phyloP scores from a whole-genome alignment of 345 rosid species.

The Dovyalis caffra region DNA sequence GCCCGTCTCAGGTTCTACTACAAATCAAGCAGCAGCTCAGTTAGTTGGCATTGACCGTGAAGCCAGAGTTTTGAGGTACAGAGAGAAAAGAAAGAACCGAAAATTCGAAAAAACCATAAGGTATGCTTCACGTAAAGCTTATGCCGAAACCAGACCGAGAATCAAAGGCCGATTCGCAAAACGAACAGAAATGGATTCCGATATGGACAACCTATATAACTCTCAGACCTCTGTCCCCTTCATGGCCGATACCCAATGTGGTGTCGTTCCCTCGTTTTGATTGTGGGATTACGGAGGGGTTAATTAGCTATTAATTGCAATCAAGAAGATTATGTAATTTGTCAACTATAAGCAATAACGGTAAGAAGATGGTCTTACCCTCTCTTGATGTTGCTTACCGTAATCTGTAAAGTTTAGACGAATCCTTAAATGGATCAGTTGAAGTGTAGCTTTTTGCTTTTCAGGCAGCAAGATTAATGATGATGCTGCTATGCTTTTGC shows the following conservation, averaged over 20 bases:
- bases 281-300: not conserved
- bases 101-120: constrained; percentile 46
- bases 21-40: constrained; percentile 19
- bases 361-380: not conserved
- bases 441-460: not conserved
- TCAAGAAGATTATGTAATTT: not conserved
- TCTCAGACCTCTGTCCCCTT: constrained; percentile 5
- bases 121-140: constrained; percentile 51
- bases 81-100: constrained; percentile 45
- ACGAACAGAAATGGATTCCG: constrained; percentile 24
- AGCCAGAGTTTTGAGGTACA: constrained; percentile 46
- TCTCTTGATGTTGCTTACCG: not conserved
- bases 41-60: constrained; percentile 28
- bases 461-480: not conserved
- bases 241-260: constrained; percentile 27
- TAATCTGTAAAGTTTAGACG: not conserved
- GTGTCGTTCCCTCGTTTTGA: constrained; percentile 40
- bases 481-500: not conserved
- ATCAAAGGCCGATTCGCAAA: constrained; percentile 48
- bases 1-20: not conserved
- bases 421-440: not conserved
- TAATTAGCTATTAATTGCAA: not conserved
- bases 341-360: not conserved
- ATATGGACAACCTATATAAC: constrained; percentile 11
- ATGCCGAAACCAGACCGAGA: constrained; percentile 46